These are phyloP conservation scores for Fusarium transvaalense DNA, from an alignment of 2,329 filamentous ascomycete species.

Conservation along the genomic window DNA sequence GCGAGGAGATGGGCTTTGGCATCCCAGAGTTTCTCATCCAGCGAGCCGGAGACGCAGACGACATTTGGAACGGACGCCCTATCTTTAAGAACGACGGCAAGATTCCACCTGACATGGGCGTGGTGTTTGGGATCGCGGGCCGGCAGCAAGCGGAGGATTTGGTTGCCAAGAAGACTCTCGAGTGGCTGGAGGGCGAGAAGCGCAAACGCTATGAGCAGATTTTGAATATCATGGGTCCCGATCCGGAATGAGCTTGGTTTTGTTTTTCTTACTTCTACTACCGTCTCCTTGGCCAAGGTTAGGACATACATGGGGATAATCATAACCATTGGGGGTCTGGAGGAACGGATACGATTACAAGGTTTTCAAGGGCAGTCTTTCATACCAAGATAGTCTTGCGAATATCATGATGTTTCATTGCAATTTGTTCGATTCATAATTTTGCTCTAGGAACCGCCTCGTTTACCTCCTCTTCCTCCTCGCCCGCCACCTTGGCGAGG, in stretches of 20 bases:
- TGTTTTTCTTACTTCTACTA: not conserved
- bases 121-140: slow-evolving; percentile 52
- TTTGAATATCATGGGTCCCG: not conserved
- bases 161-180: slow-evolving; percentile 57
- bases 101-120: slow-evolving; percentile 52
- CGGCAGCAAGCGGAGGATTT: slow-evolving; percentile 54
- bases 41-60: slow-evolving; percentile 27
- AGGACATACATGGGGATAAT: not conserved
- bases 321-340: not conserved
- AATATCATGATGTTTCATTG: not conserved
- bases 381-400: not conserved
- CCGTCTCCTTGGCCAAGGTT: not conserved
- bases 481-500: slow-evolving; percentile 57
- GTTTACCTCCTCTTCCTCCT: slow-evolving; percentile 47
- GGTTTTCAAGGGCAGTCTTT: not conserved
- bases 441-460: slow-evolving; percentile 25
- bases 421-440: slow-evolving; percentile 2
- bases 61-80: slow-evolving; percentile 55
- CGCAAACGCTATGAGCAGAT: slow-evolving; percentile 16
- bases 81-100: slow-evolving; percentile 50
- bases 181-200: slow-evolving; percentile 51
- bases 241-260: not conserved
- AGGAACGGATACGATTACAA: not conserved
- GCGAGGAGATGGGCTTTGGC: slow-evolving; percentile 50
- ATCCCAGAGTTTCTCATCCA: slow-evolving; percentile 53